Conservation (phyloP, 768 basidiomycete genomes). For the Suillus subalutaceus region DNA sequence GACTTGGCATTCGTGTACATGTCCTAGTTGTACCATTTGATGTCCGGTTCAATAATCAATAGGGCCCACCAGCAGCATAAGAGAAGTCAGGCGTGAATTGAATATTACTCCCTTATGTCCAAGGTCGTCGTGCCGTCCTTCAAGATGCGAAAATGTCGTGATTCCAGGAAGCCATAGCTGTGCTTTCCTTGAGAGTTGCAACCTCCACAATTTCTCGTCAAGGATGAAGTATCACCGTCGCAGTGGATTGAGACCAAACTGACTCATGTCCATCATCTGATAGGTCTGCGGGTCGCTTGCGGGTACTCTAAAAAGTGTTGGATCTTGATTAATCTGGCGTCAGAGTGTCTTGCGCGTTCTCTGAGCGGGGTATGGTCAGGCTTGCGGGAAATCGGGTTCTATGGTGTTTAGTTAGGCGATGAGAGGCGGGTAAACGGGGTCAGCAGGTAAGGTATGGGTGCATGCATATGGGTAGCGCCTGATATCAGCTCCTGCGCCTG, state of each 20-base stretch:
- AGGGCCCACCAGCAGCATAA: constrained; percentile 4
- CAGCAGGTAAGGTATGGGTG: not conserved
- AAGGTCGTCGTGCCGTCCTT: not conserved
- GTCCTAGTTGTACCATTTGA: constrained; percentile 5
- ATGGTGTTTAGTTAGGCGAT: rapidly evolving
- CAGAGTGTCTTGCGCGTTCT: too few relatives aligned
- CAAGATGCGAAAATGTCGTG: not conserved
- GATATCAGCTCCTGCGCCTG: too few relatives aligned
- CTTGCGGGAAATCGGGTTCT: too few relatives aligned
- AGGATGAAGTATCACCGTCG: not conserved
- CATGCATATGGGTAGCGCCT: too few relatives aligned
- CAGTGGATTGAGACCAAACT: rapidly evolving
- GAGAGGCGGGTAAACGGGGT: not conserved
- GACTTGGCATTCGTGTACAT: constrained; percentile 2
- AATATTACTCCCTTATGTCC: constrained; percentile 12
- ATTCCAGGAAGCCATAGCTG: rapidly evolving
- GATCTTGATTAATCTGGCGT: rapidly evolving
- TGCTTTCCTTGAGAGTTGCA: not conserved
- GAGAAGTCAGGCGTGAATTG: rapidly evolving
- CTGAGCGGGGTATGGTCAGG: too few relatives aligned
- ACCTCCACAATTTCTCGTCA: rapidly evolving
- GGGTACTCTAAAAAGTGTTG: too few relatives aligned
- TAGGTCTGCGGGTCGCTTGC: rapidly evolving
- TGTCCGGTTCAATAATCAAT: not conserved
- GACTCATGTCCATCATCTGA: too few relatives aligned